Base-by-base conservation (phyloP, 257 asterid genomes). In the Rehmannia glutinosa region DNA sequence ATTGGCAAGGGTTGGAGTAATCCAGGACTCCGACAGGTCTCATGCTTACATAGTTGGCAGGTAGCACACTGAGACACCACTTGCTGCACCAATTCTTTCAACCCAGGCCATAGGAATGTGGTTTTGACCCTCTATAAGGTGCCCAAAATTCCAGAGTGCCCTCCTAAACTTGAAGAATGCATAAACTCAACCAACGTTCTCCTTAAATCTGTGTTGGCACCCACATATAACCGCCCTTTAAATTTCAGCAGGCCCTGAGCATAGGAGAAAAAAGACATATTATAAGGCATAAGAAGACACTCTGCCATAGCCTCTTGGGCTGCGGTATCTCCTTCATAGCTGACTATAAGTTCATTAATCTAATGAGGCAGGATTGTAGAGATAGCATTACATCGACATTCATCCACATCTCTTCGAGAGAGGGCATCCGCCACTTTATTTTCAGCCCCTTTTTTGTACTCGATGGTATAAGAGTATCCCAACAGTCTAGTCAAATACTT, bases 381-480 rank as follows among this genome's bases (percentile, higher is more conserved):
- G 3, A 56, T 5, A 13, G 56, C 33, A 0, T 1, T 1, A 8
- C 20, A 17, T n/a, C n/a, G n/a, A 9, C 10, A 2, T 0, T 2
- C 30, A 1, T 41, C 39, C 2, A 17, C 32, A 0, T 12, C 32
- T 8, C 4, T 27, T 3, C 65, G 28, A 0, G 58, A 50, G 0
- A 62, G 4, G 3, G 76, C 76, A 62, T 53, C 63, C 0, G 38
- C 74, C 0, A 51, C 74, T 1, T 8, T 15, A 13, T 74, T 67
- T 1, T 74, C 66, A 4, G 0, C 6, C 1, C 61, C 62, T 9
- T 39, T 32, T 12, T 28, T 60, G 8, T 74, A 68, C 7, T 41
- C 36, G 0, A 61, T 64, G 2, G 5, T 45, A 21, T 35, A 67
- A 1, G 17, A 28, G 1, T 24, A 15, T 2, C 70, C 63, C 3